These are phyloP conservation scores for Fusarium sp. DNA, from an alignment of 2,329 filamentous ascomycete genomes.

Conservation along the genomic window DNA sequence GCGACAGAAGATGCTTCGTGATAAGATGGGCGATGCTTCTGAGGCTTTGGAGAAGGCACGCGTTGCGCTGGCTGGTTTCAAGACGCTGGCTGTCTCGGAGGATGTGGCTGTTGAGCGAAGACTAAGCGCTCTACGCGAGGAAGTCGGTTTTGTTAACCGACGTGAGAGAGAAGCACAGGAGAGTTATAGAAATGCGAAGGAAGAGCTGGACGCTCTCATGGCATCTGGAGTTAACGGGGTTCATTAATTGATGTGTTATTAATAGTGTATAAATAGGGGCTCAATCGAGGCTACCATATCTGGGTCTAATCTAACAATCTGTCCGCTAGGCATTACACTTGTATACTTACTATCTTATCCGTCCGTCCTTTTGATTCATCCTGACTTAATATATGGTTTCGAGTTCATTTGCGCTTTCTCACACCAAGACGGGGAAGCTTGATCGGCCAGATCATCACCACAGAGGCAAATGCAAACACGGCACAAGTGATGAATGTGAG, in stretches of 20 bases:
- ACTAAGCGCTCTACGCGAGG: slow-evolving; percentile 79
- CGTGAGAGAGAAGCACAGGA: slow-evolving; percentile 93
- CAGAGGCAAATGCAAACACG: slow-evolving; percentile 57
- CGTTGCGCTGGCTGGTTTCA: slow-evolving; percentile 77
- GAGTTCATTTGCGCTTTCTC: slow-evolving; percentile 44
- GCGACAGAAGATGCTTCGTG: slow-evolving; percentile 79
- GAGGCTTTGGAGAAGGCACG: slow-evolving; percentile 78
- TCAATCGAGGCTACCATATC: slow-evolving; percentile 24
- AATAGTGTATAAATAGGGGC: slow-evolving; percentile 37
- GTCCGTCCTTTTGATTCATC: background rate
- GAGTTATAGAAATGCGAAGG: slow-evolving; percentile 76
- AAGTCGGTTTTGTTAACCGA: slow-evolving; percentile 81
- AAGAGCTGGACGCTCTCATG: slow-evolving; percentile 75
- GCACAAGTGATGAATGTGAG: slow-evolving; percentile 57
- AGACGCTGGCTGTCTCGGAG: slow-evolving; percentile 80
- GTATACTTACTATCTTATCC: background rate
- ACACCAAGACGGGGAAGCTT: slow-evolving; percentile 62
- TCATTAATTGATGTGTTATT: slow-evolving; percentile 43
- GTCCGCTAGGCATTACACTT: slow-evolving; percentile 5
- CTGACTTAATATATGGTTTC: background rate
- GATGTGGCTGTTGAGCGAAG: slow-evolving; percentile 77
- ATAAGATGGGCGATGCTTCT: slow-evolving; percentile 81
- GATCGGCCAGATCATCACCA: slow-evolving; percentile 60
- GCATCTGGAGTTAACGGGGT: slow-evolving; percentile 49
- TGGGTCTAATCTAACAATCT: slow-evolving; percentile 33